Evolutionary conservation across 257 asterid genomes (phyloP).

Genomic region (Paraleonurus japonicus): DNA sequence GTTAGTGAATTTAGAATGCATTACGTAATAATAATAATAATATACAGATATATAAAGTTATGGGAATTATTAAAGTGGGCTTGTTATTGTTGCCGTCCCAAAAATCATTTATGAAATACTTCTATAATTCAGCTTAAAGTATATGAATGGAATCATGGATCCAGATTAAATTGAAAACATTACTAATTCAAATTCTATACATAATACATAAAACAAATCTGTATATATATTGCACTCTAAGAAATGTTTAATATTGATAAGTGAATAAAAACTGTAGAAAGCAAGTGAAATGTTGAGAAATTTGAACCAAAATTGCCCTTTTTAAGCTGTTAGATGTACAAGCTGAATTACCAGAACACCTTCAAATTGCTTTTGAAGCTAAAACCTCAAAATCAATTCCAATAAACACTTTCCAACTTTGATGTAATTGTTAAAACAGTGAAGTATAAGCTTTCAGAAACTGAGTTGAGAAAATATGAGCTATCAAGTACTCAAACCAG

Average conservation of each 20-base stretch:
- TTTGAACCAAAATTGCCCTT: neutral
- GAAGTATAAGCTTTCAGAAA: neutral
- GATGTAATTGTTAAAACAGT: neutral
- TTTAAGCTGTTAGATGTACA: neutral
- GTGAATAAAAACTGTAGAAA: too few species aligned
- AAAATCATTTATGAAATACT: too few species aligned
- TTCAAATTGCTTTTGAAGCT: neutral
- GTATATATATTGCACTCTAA: neutral
- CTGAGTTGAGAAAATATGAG: neutral
- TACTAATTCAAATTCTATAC: too few species aligned
- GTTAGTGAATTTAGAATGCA: too few species aligned
- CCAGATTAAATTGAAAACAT: too few species aligned
- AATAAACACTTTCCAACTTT: neutral
- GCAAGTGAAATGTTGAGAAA: neutral
- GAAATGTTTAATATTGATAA: neutral
- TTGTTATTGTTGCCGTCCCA: too few species aligned
- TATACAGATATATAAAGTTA: too few species aligned
- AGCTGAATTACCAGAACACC: neutral
- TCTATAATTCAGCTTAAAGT: too few species aligned
- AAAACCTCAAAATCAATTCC: neutral
- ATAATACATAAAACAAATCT: too few species aligned
- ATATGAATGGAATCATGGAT: too few species aligned
- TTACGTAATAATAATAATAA: too few species aligned
- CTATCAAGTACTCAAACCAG: conserved; percentile 70
- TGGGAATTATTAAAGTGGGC: neutral